A percentile compares a stretch with the other conserved stretches of the same genome.
Conservation (phyloP, 2,329 filamentous ascomycete species). For the Leptographium galeiforme region DNA sequence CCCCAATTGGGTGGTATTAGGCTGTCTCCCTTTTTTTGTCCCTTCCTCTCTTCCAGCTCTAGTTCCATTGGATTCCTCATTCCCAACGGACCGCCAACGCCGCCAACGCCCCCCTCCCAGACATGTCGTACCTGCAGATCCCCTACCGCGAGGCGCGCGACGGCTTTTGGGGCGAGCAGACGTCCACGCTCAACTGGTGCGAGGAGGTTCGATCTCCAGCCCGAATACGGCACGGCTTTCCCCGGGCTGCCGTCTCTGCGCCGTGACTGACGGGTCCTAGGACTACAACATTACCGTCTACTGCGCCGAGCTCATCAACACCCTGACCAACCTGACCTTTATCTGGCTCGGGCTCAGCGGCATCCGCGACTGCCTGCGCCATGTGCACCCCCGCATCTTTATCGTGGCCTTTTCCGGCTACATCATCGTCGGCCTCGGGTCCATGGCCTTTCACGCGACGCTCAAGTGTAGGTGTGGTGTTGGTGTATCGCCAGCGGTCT, state of each 20-base stretch:
- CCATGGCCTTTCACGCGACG: conserved; percentile 42
- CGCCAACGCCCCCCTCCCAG: too few species aligned
- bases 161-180: conserved; percentile 24
- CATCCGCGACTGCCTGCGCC: conserved; percentile 54
- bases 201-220: conserved; percentile 18
- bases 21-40: too few species aligned
- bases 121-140: conserved; percentile 13
- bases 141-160: conserved; percentile 22
- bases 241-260: neutral
- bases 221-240: too few species aligned
- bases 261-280: conserved; percentile 8
- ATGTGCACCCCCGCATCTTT: conserved; percentile 67
- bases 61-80: too few species aligned
- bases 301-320: conserved; percentile 33
- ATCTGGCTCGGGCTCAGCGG: conserved; percentile 66
- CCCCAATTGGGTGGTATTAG: too few species aligned
- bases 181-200: conserved; percentile 25
- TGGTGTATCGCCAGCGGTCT: too few species aligned
- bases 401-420: conserved; percentile 46
- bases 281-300: conserved; percentile 24
- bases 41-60: too few species aligned
- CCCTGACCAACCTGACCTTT: conserved; percentile 72
- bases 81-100: too few species aligned
- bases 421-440: conserved; percentile 39
- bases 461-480: conserved; percentile 35